A percentile compares a stretch with the other conserved stretches of the same genome.
Conservation (phyloP, 2,329 filamentous ascomycete genomes). For the Curvularia eragrostidis region DNA sequence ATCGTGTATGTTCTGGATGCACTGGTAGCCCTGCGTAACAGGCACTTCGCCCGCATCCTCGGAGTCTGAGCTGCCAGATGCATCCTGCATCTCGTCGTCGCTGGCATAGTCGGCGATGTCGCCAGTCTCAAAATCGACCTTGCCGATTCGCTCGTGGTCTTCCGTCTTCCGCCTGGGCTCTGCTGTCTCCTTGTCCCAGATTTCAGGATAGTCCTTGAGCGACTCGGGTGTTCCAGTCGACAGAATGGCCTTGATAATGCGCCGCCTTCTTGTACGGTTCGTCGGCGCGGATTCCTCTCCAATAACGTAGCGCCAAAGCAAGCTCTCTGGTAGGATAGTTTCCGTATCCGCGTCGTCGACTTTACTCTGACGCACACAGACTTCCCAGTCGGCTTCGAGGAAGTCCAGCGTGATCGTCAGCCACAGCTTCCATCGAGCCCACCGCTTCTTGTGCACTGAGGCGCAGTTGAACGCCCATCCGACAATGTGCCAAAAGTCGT, state of each 20-base stretch:
- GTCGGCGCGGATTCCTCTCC: slow-evolving; percentile 42
- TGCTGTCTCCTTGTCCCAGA: slow-evolving; percentile 71
- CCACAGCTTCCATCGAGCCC: slow-evolving; percentile 83
- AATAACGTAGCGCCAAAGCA: slow-evolving; percentile 67
- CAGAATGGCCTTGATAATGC: slow-evolving; percentile 71
- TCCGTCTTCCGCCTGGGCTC: slow-evolving; percentile 56
- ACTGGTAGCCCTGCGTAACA: background rate
- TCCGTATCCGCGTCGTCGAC: slow-evolving; percentile 24
- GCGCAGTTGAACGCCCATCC: slow-evolving; percentile 97
- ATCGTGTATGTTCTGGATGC: slow-evolving; percentile 20
- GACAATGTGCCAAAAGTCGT: slow-evolving; percentile 86
- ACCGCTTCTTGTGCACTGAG: slow-evolving; percentile 72
- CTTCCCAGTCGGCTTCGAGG: slow-evolving; percentile 73
- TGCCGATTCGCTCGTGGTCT: slow-evolving; percentile 63
- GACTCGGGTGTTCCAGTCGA: slow-evolving; percentile 66
- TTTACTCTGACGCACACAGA: slow-evolving; percentile 53
- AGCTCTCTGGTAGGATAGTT: slow-evolving; percentile 57
- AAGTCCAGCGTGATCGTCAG: slow-evolving; percentile 80
- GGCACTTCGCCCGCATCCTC: slow-evolving; percentile 13
- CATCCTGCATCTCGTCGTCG: slow-evolving; percentile 43
- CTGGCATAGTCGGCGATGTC: slow-evolving; percentile 64
- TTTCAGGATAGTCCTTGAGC: slow-evolving; percentile 65
- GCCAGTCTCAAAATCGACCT: slow-evolving; percentile 61
- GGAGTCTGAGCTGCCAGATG: slow-evolving; percentile 12
- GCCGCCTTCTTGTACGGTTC: slow-evolving; percentile 53